Conservation (phyloP, 331 rosid species). For the Rhamnella rubrinervis region DNA sequence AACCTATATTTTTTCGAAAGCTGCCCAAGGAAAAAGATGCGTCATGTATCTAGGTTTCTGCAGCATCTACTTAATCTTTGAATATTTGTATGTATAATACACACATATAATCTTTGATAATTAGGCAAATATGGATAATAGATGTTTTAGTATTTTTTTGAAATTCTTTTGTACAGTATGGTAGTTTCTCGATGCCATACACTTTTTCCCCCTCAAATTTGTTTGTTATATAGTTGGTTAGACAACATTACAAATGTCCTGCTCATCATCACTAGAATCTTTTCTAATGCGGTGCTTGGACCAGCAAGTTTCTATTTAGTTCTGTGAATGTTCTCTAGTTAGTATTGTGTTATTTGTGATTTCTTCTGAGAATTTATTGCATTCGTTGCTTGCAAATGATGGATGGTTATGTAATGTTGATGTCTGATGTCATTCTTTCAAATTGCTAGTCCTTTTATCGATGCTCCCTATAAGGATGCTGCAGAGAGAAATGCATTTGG, state of each 20-base stretch:
- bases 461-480: slow-evolving; percentile 66
- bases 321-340: too few species aligned
- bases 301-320: too few species aligned
- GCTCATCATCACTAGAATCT: too few species aligned
- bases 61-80: not conserved
- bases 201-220: too few species aligned
- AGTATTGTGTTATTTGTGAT: not conserved
- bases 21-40: not conserved
- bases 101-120: not conserved
- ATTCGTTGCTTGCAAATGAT: slow-evolving; percentile 16
- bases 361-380: not conserved
- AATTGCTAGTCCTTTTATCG: slow-evolving; percentile 78
- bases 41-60: not conserved
- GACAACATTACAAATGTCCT: too few species aligned
- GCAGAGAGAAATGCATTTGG: slow-evolving; percentile 81
- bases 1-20: not conserved
- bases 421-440: slow-evolving; percentile 5
- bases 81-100: too few species aligned
- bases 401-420: slow-evolving; percentile 12
- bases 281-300: too few species aligned
- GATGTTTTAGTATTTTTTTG: too few species aligned
- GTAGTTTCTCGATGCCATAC: too few species aligned
- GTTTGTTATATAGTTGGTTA: too few species aligned
- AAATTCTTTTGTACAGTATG: too few species aligned
- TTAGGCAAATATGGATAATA: not conserved